Percentiles rank a stretch among this genome's conserved stretches.
These are phyloP conservation scores for Nitzschia sp. DNA, from an alignment of 108 stramenopile genomes.

Conservation along the genomic window DNA sequence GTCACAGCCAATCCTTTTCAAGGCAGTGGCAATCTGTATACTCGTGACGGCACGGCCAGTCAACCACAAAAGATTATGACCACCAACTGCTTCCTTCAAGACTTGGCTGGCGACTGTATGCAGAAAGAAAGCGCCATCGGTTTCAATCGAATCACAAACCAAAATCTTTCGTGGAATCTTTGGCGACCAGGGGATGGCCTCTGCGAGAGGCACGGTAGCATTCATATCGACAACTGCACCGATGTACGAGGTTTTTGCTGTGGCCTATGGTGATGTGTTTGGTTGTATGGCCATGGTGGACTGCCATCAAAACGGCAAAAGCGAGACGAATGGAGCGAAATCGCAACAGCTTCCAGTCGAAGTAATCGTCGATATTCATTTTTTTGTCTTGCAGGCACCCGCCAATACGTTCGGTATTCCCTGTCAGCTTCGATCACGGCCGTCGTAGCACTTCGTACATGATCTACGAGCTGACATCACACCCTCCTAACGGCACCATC, in stretches of 20 bases:
- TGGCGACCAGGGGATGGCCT: constrained; percentile 43
- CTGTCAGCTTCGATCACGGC: too few relatives aligned
- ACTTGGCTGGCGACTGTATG: constrained; percentile 33
- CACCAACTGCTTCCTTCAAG: background rate
- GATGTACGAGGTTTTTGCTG: background rate
- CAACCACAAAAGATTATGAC: constrained; percentile 39
- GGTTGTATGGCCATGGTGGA: too few relatives aligned
- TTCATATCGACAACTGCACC: constrained; percentile 33
- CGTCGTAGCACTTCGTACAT: too few relatives aligned
- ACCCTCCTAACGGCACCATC: too few relatives aligned
- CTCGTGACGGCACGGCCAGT: constrained; percentile 32
- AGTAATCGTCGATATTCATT: too few relatives aligned
- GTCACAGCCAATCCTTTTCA: constrained; percentile 51
- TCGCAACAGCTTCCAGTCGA: too few relatives aligned
- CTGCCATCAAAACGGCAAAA: background rate
- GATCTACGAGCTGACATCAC: too few relatives aligned
- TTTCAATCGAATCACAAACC: constrained; percentile 49
- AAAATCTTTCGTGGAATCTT: constrained; percentile 31
- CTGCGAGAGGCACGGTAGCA: constrained; percentile 37
- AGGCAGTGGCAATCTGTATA: constrained; percentile 27
- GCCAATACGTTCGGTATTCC: too few relatives aligned
- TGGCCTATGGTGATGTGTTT: constrained; percentile 3
- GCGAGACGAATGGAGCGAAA: too few relatives aligned
- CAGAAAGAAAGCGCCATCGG: constrained; percentile 50
- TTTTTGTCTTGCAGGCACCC: too few relatives aligned